A percentile compares a stretch with the other conserved stretches of the same genome.
These are phyloP conservation scores for Mollisiaceae sp. DNA, from an alignment of 2,329 filamentous ascomycete species.

Conservation along the genomic window DNA sequence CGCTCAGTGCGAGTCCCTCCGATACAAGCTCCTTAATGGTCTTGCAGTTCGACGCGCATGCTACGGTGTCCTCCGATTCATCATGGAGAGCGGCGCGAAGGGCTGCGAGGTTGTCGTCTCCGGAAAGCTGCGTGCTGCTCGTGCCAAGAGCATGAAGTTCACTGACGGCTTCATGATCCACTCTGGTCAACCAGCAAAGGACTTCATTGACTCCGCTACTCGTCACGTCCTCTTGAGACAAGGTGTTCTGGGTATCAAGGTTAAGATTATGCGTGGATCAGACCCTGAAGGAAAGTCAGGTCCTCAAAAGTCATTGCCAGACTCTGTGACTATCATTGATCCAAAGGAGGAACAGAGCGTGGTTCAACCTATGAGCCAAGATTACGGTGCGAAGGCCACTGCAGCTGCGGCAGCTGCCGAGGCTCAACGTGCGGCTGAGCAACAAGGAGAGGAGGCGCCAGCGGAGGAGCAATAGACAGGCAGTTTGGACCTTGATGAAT, in stretches of 20 bases:
- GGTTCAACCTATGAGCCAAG: slow-evolving; percentile 93
- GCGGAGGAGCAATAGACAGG: slow-evolving; percentile 45
- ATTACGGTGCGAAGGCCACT: slow-evolving; percentile 94
- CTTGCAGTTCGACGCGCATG: slow-evolving; percentile 97
- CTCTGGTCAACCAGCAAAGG: slow-evolving; percentile 98
- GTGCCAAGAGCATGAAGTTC: slow-evolving; percentile 99
- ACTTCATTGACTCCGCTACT: slow-evolving; percentile 99
- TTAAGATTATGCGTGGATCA: slow-evolving; percentile 99
- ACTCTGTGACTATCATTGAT: slow-evolving; percentile 99
- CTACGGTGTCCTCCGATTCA: slow-evolving; percentile 99
- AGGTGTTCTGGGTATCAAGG: slow-evolving; percentile 99
- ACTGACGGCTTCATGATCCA: slow-evolving; percentile 99
- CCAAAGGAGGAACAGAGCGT: slow-evolving; percentile 99
- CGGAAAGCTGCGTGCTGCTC: slow-evolving; percentile 97
- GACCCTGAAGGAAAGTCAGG: slow-evolving; percentile 99
- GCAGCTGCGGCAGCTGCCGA: slow-evolving; percentile 71
- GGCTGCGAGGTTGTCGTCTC: slow-evolving; percentile 99
- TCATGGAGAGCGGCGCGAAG: slow-evolving; percentile 99
- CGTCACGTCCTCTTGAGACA: slow-evolving; percentile 99
- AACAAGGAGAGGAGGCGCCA: slow-evolving; percentile 57
- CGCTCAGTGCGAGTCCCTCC: slow-evolving; percentile 99
- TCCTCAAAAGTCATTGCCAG: slow-evolving; percentile 94
- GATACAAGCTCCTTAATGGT: slow-evolving; percentile 99
- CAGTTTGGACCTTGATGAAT: slow-evolving; percentile 33
- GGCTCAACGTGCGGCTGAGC: slow-evolving; percentile 59